Evolutionary conservation across 306 rosid genomes (phyloP), one percentile per base, ranked within the genome.

Genomic region (Cicer cuneatum): DNA sequence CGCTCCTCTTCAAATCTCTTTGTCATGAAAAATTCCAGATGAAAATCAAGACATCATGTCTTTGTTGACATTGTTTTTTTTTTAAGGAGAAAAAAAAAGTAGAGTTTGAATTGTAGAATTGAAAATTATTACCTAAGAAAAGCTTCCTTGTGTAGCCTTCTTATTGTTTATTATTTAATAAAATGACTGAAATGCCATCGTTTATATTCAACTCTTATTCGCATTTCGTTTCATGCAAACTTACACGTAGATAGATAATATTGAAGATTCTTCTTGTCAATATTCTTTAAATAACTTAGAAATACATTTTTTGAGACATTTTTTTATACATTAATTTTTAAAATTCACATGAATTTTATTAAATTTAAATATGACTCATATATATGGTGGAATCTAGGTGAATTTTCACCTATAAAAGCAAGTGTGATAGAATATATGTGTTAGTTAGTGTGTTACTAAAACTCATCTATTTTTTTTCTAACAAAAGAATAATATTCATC

Each of bases 171-270:
- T 7, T n/a, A 13, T 3, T 1, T 4, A 1, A 29, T 63, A 84
- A 72, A 89, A 83, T 87, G 79, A 77, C 91, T 48, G 64, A 87
- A 89, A 67, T 51, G 84, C 81, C 88, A 58, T 46, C 21, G 2
- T 16, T 51, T 19, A 2, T 74, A 16, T 73, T 81, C 39, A 37
- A 59, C 64, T 68, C 79, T 66, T 74, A 41, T 84, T 87, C 75
- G 77, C 83, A 74, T 85, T 87, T 56, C 7, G 10, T 59, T 33
- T 59, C 65, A 33, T 33, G 65, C 42, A 59, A 57, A 33, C 10
- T 29, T 58, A 58, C 63, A 57, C 63, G 38, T 56, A 56, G 38
- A 19, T 48, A 48, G 19, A 14, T 48, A 7, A 14, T n/a, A n/a
- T n/a, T 13, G 18, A 48, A 13, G 52, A 1, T 6, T 47, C 13